These are phyloP conservation scores for Raphanus raphanistrum DNA, from an alignment of 345 rosid species.

Conservation along the genomic window DNA sequence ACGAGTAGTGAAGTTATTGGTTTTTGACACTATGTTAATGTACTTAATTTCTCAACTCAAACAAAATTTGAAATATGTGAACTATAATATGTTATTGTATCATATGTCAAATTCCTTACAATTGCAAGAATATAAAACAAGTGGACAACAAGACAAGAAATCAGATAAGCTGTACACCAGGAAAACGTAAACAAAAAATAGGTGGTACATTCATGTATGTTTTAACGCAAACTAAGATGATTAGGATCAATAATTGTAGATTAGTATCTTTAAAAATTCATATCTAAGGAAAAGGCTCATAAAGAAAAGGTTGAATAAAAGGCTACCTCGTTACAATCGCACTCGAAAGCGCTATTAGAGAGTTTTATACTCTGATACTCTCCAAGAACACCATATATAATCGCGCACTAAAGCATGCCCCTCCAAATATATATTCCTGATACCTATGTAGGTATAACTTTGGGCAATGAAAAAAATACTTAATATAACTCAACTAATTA, in stretches of 20 bases:
- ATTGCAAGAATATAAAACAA: background rate
- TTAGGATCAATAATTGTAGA: slow-evolving; percentile 5
- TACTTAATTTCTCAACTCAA: background rate
- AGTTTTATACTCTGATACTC: background rate
- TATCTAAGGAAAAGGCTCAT: slow-evolving; percentile 1
- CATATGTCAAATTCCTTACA: background rate
- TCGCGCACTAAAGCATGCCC: slow-evolving; percentile 9
- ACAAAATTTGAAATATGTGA: background rate
- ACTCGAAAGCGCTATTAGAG: slow-evolving; percentile 4
- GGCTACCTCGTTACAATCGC: slow-evolving; percentile 11
- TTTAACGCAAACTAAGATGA: background rate
- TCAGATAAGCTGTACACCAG: background rate
- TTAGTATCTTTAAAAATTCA: background rate
- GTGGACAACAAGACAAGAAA: background rate
- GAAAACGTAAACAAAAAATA: background rate
- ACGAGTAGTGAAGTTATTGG: background rate
- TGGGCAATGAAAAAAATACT: background rate
- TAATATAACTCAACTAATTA: background rate
- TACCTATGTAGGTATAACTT: background rate
- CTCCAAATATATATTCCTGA: background rate
- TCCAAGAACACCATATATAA: background rate
- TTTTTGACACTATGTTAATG: background rate
- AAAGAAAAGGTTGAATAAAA: slow-evolving; percentile 12
- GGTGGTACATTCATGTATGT: background rate
- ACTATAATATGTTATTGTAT: background rate